These are phyloP conservation scores for Phoma sp. DNA, from an alignment of 2,329 filamentous ascomycete genomes.

Conservation along the genomic window DNA sequence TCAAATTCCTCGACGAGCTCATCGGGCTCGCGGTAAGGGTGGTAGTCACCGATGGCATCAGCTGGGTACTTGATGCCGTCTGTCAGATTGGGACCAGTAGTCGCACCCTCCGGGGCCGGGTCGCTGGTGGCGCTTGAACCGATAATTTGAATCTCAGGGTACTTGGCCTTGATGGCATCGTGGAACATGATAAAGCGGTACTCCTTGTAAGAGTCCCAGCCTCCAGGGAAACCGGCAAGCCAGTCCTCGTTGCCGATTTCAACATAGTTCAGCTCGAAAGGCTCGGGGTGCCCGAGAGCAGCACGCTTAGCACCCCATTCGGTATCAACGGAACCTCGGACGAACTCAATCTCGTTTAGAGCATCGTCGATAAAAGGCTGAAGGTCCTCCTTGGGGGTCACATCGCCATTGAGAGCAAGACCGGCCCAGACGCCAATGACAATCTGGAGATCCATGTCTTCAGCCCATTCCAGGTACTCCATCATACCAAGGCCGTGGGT, in stretches of 20 bases:
- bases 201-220: conserved; percentile 36
- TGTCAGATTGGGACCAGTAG: conserved; percentile 43
- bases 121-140: conserved; percentile 40
- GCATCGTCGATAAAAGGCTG: conserved; percentile 49
- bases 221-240: conserved; percentile 40
- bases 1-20: conserved; percentile 52
- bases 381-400: conserved; percentile 46
- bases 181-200: conserved; percentile 46
- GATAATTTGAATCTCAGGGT: conserved; percentile 47
- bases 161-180: conserved; percentile 42
- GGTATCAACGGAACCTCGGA: conserved; percentile 37
- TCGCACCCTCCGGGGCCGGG: conserved; percentile 36
- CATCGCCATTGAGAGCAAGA: conserved; percentile 51
- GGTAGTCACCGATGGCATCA: conserved; percentile 46
- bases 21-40: conserved; percentile 53
- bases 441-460: conserved; percentile 54
- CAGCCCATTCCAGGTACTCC: conserved; percentile 57
- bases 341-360: conserved; percentile 47
- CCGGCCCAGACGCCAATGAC: conserved; percentile 54
- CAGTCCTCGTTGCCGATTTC: conserved; percentile 51
- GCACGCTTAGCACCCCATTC: conserved; percentile 46
- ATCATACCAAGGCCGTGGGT: conserved; percentile 55
- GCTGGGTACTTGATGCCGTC: conserved; percentile 30
- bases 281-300: conserved; percentile 45
- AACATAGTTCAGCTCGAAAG: conserved; percentile 47